Percentiles rank a stretch among this genome's conserved stretches.
phyloP scores from a whole-genome alignment of 345 rosid species.

The Sisymbrium irio region DNA sequence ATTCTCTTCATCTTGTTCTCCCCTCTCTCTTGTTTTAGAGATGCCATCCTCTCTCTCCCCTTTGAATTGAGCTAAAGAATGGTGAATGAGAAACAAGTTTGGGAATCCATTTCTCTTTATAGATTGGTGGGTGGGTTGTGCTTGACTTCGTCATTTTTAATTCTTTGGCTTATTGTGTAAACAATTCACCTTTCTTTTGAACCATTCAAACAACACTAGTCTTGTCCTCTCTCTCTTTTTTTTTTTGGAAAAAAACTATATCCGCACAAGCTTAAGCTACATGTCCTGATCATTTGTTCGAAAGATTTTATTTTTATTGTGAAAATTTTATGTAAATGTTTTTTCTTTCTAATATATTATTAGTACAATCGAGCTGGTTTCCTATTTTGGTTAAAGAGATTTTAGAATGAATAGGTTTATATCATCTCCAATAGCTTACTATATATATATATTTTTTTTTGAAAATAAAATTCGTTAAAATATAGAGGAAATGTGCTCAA shows the following conservation, averaged over 20 bases:
- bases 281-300: no score
- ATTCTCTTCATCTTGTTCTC: constrained; percentile 34
- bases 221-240: background rate
- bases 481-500: no score
- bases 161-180: background rate
- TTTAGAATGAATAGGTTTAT: no score
- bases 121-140: background rate
- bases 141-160: background rate
- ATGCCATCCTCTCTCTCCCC: background rate
- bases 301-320: background rate
- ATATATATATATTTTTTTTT: no score
- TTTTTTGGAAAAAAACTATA: no score
- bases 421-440: no score
- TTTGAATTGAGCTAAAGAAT: background rate
- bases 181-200: constrained; percentile 1
- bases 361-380: background rate
- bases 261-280: no score
- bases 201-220: constrained; percentile 9
- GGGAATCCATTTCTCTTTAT: constrained; percentile 6
- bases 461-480: no score
- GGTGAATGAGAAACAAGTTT: background rate
- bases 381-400: no score
- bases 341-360: background rate
- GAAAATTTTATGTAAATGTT: background rate
- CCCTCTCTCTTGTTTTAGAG: constrained; percentile 9